Conservation (phyloP, 805 yeast genomes). For the Zygosaccharomyces bisporus region DNA sequence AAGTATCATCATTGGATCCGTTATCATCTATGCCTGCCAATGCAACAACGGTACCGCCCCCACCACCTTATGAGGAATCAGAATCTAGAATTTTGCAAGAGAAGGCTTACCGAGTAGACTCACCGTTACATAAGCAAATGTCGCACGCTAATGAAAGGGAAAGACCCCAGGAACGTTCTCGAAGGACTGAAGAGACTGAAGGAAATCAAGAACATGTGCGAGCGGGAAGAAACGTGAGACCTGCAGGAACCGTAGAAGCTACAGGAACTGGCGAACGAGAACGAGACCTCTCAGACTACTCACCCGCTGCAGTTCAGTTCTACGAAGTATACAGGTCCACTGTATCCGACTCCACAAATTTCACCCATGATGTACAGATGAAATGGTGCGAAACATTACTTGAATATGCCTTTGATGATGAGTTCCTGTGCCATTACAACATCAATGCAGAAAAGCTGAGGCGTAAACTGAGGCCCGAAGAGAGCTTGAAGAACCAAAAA, state of each 20-base stretch:
- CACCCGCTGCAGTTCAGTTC: conserved; percentile 23
- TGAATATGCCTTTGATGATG: conserved; percentile 43
- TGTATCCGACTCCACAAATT: conserved; percentile 30
- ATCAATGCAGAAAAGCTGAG: conserved; percentile 46
- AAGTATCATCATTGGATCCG: background rate
- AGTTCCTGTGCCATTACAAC: conserved; percentile 42
- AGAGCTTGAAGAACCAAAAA: conserved; percentile 49
- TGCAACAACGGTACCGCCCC: conserved; percentile 11
- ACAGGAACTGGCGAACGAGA: conserved; percentile 2
- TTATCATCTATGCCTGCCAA: background rate
- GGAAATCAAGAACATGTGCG: background rate
- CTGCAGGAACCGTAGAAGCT: background rate
- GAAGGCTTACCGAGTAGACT: conserved; percentile 19
- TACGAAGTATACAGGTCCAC: conserved; percentile 25
- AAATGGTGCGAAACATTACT: conserved; percentile 59
- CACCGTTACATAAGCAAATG: conserved; percentile 3
- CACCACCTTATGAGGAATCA: conserved; percentile 24
- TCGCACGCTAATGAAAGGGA: background rate
- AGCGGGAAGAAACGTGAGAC: background rate
- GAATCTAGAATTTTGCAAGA: conserved; percentile 19
- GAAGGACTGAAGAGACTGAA: background rate
- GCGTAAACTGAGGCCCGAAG: conserved; percentile 40
- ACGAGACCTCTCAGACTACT: conserved; percentile 20
- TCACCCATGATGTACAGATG: conserved; percentile 53
- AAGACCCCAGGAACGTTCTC: background rate